Evolutionary conservation across 768 basidiomycete species (phyloP).

Genomic region (Suillus luteus): DNA sequence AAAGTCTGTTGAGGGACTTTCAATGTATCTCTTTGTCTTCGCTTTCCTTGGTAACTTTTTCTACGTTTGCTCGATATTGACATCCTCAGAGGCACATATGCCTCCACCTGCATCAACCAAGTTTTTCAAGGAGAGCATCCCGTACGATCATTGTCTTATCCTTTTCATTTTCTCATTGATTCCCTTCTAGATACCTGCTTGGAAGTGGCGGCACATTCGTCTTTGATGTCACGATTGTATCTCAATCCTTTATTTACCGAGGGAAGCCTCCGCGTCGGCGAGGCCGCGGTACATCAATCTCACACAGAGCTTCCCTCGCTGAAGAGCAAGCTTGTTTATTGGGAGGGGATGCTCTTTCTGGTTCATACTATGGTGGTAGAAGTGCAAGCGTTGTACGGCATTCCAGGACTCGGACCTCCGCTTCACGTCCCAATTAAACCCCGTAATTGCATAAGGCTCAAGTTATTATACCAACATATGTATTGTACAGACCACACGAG

Average conservation of each 20-base stretch:
- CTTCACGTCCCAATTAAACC: slow-evolving; percentile 9
- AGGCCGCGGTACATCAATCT: slow-evolving; percentile 28
- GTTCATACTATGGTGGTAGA: slow-evolving; percentile 30
- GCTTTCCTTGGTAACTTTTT: slow-evolving; percentile 94
- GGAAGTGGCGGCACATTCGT: slow-evolving; percentile 92
- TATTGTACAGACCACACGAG: not conserved
- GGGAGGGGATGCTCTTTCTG: slow-evolving; percentile 40
- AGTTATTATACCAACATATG: slow-evolving; percentile 9
- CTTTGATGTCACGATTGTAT: slow-evolving; percentile 91
- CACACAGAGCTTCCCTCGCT: slow-evolving; percentile 31
- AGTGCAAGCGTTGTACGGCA: slow-evolving; percentile 29
- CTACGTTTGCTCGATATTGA: slow-evolving; percentile 89
- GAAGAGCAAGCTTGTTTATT: slow-evolving; percentile 56
- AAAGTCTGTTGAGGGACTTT: slow-evolving; percentile 94
- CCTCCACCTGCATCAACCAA: slow-evolving; percentile 61
- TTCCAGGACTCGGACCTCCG: slow-evolving; percentile 42
- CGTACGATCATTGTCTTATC: slow-evolving; percentile 52
- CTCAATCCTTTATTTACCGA: slow-evolving; percentile 81
- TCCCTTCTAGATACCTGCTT: slow-evolving; percentile 68
- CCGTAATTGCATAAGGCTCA: not conserved
- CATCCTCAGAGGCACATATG: slow-evolving; percentile 62
- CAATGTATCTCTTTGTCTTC: slow-evolving; percentile 89
- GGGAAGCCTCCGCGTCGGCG: slow-evolving; percentile 43
- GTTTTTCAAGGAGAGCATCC: slow-evolving; percentile 80
- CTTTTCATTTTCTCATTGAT: slow-evolving; percentile 3